Percentiles rank a stretch among this genome's conserved stretches.
Conservation (phyloP, 768 basidiomycete genomes). For the Amanita muscaria region DNA sequence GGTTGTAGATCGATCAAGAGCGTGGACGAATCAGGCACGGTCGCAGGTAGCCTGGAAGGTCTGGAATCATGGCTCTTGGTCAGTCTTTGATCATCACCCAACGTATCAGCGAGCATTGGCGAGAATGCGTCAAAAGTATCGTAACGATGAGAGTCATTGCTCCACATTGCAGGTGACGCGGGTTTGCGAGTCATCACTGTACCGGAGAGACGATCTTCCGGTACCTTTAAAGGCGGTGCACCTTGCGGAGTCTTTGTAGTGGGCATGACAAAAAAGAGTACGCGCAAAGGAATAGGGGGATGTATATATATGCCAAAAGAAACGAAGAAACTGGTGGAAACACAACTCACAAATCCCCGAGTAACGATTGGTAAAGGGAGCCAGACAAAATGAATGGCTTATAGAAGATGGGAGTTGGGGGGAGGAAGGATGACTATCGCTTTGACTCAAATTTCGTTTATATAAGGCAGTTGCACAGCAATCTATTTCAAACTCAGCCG, state of each 20-base stretch:
- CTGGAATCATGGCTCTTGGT: slow-evolving; percentile 45
- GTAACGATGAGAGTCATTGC: not conserved
- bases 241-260: not conserved
- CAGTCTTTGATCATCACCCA: slow-evolving; percentile 39
- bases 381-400: not conserved
- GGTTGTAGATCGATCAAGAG: slow-evolving; percentile 19
- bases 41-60: slow-evolving; percentile 36
- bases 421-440: not conserved
- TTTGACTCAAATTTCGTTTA: slow-evolving; percentile 1
- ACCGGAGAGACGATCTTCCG: slow-evolving; percentile 5
- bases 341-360: slow-evolving; percentile 2
- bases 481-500: slow-evolving; percentile 7
- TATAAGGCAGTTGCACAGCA: slow-evolving; percentile 3
- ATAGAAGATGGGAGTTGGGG: slow-evolving; percentile 3
- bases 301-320: slow-evolving; percentile 2
- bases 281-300: not conserved
- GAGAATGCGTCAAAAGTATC: not conserved
- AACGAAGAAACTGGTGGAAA: not conserved
- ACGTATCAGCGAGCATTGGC: slow-evolving; percentile 2
- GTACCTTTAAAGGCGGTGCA: not conserved
- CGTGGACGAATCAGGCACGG: slow-evolving; percentile 37
- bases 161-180: not conserved
- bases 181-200: slow-evolving; percentile 1
- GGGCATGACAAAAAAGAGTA: not conserved
- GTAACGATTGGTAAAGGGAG: not conserved